Conservation (phyloP, 2,329 filamentous ascomycete species). For the Magnaporthiopsis incrustans region DNA sequence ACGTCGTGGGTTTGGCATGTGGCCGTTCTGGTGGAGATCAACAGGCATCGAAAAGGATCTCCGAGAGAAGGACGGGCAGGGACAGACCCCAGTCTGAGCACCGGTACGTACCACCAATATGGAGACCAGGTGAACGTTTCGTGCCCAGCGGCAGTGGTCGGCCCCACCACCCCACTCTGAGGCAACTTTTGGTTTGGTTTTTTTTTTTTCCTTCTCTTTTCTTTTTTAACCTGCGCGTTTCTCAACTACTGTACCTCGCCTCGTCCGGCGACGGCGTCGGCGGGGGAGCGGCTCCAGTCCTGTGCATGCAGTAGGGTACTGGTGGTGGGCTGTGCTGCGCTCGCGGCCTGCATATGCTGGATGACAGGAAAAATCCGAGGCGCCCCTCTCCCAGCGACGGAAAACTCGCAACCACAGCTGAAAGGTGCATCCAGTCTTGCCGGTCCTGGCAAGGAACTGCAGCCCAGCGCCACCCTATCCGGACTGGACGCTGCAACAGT, state of each 20-base stretch:
- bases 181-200: slow-evolving; percentile 6
- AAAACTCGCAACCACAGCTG: slow-evolving; percentile 23
- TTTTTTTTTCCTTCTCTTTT: slow-evolving; percentile 2
- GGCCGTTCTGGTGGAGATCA: background rate
- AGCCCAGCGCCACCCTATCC: slow-evolving; percentile 18
- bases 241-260: slow-evolving; percentile 3
- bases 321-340: slow-evolving; percentile 28
- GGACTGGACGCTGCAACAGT: background rate
- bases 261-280: background rate
- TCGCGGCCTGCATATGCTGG: slow-evolving; percentile 24
- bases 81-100: background rate
- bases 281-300: background rate
- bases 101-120: background rate
- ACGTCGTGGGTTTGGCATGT: background rate
- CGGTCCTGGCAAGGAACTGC: slow-evolving; percentile 7
- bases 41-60: background rate
- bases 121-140: background rate
- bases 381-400: slow-evolving; percentile 20
- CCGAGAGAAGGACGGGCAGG: background rate
- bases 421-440: slow-evolving; percentile 22
- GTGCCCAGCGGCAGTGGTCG: background rate
- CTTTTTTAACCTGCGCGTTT: slow-evolving; percentile 8
- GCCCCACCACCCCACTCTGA: background rate
- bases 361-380: slow-evolving; percentile 21
- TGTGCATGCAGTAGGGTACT: background rate